A percentile compares a stretch with the other conserved stretches of the same genome.
These are phyloP conservation scores for Eucalyptus melliodora DNA, from an alignment of 345 rosid species.

Conservation along the genomic window DNA sequence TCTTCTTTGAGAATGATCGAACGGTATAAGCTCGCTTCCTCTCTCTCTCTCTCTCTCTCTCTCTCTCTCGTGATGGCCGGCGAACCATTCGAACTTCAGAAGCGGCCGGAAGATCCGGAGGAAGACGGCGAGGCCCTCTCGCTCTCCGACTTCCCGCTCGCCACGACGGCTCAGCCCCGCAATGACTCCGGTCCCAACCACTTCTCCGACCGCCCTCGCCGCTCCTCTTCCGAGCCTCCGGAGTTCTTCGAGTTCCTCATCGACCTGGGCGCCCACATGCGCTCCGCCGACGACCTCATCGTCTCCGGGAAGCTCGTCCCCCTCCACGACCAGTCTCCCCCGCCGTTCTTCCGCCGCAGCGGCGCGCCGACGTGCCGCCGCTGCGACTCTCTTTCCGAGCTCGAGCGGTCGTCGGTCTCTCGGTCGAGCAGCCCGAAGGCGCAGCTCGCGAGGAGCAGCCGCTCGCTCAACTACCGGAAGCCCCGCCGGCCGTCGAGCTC, in stretches of 20 bases:
- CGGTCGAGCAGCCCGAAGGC: slow-evolving; percentile 3
- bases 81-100: not conserved
- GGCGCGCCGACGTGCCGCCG: not conserved
- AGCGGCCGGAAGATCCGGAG: not conserved
- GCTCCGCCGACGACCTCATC: slow-evolving; percentile 70
- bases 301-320: slow-evolving; percentile 61
- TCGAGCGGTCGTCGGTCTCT: not conserved
- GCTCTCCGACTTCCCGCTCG: slow-evolving; percentile 35
- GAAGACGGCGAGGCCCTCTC: slow-evolving; percentile 30
- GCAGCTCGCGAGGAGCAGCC: slow-evolving; percentile 31
- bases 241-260: not conserved
- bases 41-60: not conserved
- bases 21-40: not conserved
- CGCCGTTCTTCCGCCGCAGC: not conserved
- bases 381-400: slow-evolving; percentile 45
- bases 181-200: not conserved
- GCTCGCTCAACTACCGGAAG: slow-evolving; percentile 44
- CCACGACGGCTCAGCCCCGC: not conserved
- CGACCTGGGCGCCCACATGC: slow-evolving; percentile 8
- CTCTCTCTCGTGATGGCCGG: not conserved
- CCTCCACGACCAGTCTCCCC: slow-evolving; percentile 5
- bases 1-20: not conserved
- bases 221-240: not conserved
- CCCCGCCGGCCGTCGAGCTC: slow-evolving; percentile 6
- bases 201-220: not conserved